Conservation (phyloP, 176 grass and related monocot genomes). For the Juncus effusus region DNA sequence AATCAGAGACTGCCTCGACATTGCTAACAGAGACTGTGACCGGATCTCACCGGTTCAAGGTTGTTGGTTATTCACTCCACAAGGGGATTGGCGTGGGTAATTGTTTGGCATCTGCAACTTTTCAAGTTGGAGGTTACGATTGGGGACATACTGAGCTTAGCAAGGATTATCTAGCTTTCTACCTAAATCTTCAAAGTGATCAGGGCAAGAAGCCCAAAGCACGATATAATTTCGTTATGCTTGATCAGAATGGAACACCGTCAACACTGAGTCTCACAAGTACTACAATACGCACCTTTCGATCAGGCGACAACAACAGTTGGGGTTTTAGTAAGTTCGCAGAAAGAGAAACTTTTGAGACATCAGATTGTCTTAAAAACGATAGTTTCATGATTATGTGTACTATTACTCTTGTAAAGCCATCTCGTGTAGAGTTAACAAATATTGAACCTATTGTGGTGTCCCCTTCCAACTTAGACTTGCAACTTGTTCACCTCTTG, state of each 20-base stretch:
- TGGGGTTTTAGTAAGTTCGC: neutral
- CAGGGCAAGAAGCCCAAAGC: neutral
- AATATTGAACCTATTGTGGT: neutral
- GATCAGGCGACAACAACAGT: neutral
- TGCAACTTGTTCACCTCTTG: neutral
- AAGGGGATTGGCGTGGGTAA: neutral
- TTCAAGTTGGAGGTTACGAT: neutral
- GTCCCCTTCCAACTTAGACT: neutral
- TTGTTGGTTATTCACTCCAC: too few species aligned
- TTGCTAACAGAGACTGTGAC: too few species aligned
- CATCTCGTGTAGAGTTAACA: neutral
- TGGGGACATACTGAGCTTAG: neutral
- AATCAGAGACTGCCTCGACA: neutral
- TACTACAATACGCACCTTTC: neutral
- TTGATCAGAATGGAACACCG: neutral
- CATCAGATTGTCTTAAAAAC: too few species aligned
- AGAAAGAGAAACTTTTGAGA: too few species aligned
- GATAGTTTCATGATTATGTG: neutral
- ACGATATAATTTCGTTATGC: neutral
- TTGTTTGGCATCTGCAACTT: neutral
- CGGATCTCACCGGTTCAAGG: too few species aligned
- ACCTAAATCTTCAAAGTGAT: neutral
- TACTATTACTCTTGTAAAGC: neutral
- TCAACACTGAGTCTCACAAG: neutral
- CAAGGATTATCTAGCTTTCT: neutral